phyloP scores from a whole-genome alignment of 768 basidiomycete genomes.

The Suillus subaureus region DNA sequence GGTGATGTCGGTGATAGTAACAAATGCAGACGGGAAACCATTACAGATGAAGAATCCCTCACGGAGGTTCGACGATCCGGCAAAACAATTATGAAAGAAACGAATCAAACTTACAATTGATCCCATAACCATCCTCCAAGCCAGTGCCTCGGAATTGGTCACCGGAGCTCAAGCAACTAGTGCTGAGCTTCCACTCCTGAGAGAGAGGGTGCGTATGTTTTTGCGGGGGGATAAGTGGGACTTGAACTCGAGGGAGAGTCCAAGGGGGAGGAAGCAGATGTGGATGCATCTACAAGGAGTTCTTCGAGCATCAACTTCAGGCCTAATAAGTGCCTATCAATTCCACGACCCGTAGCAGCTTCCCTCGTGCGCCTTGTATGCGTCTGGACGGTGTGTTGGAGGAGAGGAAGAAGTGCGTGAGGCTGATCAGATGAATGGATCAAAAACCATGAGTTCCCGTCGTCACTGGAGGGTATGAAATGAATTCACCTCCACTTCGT shows the following conservation, averaged over 20 bases:
- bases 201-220: constrained; percentile 46
- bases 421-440: constrained; percentile 18
- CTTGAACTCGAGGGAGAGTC: neutral
- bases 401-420: too few relatives aligned
- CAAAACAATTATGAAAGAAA: neutral
- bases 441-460: neutral
- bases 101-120: constrained; percentile 70
- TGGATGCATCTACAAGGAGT: neutral
- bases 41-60: neutral
- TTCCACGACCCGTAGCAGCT: constrained; percentile 79
- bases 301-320: constrained; percentile 63
- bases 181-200: constrained; percentile 85
- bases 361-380: constrained; percentile 76
- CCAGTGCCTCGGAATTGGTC: constrained; percentile 86
- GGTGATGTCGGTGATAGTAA: neutral
- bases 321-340: constrained; percentile 91
- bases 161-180: constrained; percentile 87
- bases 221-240: constrained; percentile 39
- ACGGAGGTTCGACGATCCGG: neutral
- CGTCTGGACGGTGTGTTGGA: constrained; percentile 67
- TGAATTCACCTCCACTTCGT: neutral
- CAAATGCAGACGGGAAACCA: neutral
- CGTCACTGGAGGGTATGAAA: neutral
- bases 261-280: neutral
- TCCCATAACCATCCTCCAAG: constrained; percentile 88